Base-by-base conservation (phyloP, 805 yeast genomes). In the Lachancea sp. region DNA sequence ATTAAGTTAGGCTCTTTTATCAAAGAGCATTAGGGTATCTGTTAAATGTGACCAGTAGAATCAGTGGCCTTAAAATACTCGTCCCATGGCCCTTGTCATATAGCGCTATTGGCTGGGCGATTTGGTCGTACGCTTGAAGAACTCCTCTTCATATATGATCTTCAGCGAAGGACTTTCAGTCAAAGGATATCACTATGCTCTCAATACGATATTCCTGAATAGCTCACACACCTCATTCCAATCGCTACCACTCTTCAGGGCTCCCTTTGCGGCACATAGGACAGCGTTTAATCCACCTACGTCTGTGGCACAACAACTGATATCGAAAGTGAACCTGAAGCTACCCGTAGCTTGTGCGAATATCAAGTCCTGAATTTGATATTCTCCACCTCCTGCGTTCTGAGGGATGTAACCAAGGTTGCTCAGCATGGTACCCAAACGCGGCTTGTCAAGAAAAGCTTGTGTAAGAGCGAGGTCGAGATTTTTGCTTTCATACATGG, bases 401-500 rank as follows among this genome's bases (percentile, higher is more conserved):
- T 46, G 48, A 2, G 42, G 36, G 38, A 49, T 46, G 25, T 42
- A 47, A 11, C 63, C 63, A n/a, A 51, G 44, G 39, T 59, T 59
- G 49, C 63, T 59, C 17, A 56, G 47, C 19, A 59, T 41, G 5
- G 54, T 44, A n/a, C 62, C 62, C 38, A 54, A 54, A 32, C 62
- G 50, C 19, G 43, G 44, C 20, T 48, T 39, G 10, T 49, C 43
- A n/a, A 53, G 22, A 38, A 53, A 52, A 13, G 49, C 46, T 8
- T 47, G 51, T 13, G 39, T 20, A 25, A 57, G 49, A 12, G 51
- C 16, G 8, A 42, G 37, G 45, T 59, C 64, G 12, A 56, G 12
- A 38, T 58, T 59, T 22, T 52, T 35, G 9, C 45, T 50, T 20
- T 50, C 37, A 15, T 38, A 31, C 17, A 57, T 36, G 9, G 44